Base-by-base conservation (phyloP, 1,284 basidiomycete genomes). In the Moesziomyces aphidis region DNA sequence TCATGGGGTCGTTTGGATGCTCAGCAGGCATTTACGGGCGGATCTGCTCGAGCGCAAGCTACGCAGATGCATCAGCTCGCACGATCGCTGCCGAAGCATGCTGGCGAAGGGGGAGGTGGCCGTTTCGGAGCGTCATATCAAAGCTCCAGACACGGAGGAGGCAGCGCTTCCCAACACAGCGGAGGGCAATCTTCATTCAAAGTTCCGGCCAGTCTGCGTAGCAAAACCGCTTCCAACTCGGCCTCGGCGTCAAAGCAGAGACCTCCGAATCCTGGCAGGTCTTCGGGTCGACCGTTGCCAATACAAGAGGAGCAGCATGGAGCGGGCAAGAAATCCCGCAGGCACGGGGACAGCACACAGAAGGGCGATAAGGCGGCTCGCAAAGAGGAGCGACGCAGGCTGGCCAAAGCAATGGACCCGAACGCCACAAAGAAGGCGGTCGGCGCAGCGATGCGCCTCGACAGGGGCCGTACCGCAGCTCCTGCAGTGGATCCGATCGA, bases 401-500 rank as follows among this genome's bases (percentile, higher is more conserved):
- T 42, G 1, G 59, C 55, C n/a, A 66, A 59, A 34, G 39, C 48
- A 1, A 21, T 50, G 39, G 53, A 62, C 31, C 24, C 62, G 3
- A 50, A 39, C 5, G 28, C 45, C 3, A 56, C 60, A 10, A 57
- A 48, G 24, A 67, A 63, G 22, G 60, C 61, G 3, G 52, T 75
- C 0, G 72, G 72, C 19, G 67, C 67, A 22, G 67, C 72, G 3
- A 75, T 75, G 72, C 62, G 72, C 17, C 54, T 75, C 4, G 72
- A 75, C 19, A 42, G 72, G 42, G 72, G 62, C 21, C 59, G 72
- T 5, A 28, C 63, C 28, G 58, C 67, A 8, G 72, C 62, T 15
- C 57, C 72, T 2, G 63, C 63, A 2, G 67, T 75, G 8, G 78
- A 80, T 22, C 71, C 78, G 15, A 61, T 79, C 28, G 75, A 72